These are phyloP conservation scores for Taphrina communis DNA, from an alignment of 1,139 yeast genomes.

Conservation along the genomic window DNA sequence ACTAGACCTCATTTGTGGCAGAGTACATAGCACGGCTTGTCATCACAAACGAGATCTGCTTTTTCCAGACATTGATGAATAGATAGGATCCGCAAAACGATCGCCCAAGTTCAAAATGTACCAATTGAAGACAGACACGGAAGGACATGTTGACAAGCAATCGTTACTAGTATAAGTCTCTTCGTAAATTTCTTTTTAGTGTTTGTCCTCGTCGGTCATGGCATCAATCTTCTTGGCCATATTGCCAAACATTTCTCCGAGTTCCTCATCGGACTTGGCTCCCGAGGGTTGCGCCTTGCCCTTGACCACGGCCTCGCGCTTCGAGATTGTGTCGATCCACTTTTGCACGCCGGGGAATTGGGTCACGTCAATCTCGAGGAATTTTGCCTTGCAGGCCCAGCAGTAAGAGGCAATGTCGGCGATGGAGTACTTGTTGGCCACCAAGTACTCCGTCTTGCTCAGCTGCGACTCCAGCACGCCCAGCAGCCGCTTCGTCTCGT, in stretches of 20 bases:
- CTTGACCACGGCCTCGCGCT: conserved; percentile 36
- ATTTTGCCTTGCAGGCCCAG: conserved; percentile 48
- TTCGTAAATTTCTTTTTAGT: background rate
- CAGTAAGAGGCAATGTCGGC: conserved; percentile 61
- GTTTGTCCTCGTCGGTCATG: conserved; percentile 41
- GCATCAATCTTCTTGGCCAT: conserved; percentile 38
- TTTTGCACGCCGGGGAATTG: conserved; percentile 26
- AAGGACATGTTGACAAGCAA: too few relatives aligned
- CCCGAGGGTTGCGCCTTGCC: conserved; percentile 41
- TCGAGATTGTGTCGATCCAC: conserved; percentile 24
- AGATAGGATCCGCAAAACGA: too few relatives aligned
- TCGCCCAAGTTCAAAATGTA: too few relatives aligned
- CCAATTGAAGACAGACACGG: too few relatives aligned
- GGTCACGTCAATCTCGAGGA: conserved; percentile 27
- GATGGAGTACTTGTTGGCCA: conserved; percentile 62
- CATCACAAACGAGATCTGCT: too few relatives aligned
- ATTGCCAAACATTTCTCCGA: conserved; percentile 14
- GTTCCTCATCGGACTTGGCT: conserved; percentile 32
- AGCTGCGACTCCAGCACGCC: conserved; percentile 62
- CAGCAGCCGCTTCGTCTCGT: conserved; percentile 61
- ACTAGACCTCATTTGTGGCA: too few relatives aligned
- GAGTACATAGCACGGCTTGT: too few relatives aligned
- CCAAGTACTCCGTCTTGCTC: conserved; percentile 59
- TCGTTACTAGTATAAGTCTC: too few relatives aligned
- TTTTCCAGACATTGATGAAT: too few relatives aligned